Conservation (phyloP, 345 rosid genomes). For the Stellera chamaejasme region DNA sequence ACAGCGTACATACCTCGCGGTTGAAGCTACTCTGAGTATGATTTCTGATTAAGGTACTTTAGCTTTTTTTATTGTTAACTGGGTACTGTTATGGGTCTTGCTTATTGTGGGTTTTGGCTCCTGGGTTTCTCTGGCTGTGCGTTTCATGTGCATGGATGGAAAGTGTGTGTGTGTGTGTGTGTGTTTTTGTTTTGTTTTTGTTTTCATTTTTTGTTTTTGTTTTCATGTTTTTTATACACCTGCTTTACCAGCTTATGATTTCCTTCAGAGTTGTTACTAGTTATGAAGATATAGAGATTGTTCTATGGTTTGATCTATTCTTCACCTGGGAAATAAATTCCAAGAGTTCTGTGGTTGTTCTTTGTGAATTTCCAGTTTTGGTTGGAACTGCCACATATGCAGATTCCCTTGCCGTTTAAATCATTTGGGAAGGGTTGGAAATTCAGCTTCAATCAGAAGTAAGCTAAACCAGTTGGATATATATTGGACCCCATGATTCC, state of each 20-base stretch:
- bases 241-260: too few relatives aligned
- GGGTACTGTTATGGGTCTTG: background rate
- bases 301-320: too few relatives aligned
- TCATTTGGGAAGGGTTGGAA: slow-evolving; percentile 14
- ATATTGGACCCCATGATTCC: slow-evolving; percentile 39
- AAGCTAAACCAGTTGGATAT: slow-evolving; percentile 5
- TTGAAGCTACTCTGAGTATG: slow-evolving; percentile 21
- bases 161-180: slow-evolving; percentile 1
- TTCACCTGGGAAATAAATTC: too few relatives aligned
- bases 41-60: slow-evolving; percentile 27
- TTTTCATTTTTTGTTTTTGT: too few relatives aligned
- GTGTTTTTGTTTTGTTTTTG: slow-evolving; percentile 1
- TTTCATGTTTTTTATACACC: too few relatives aligned
- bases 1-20: slow-evolving; percentile 8
- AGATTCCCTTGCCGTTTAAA: too few relatives aligned
- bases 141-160: slow-evolving; percentile 4
- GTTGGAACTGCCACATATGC: too few relatives aligned
- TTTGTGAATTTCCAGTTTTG: too few relatives aligned
- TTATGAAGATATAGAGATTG: too few relatives aligned
- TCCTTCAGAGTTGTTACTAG: background rate
- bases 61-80: slow-evolving; percentile 11
- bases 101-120: slow-evolving; percentile 12
- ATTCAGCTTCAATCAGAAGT: slow-evolving; percentile 15
- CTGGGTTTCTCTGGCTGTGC: slow-evolving; percentile 17
- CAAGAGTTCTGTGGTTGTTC: too few relatives aligned